Evolutionary conservation across 2,329 filamentous ascomycete species (phyloP), one percentile per base, ranked within the genome.

Genomic region (Colletotrichum abscissum): DNA sequence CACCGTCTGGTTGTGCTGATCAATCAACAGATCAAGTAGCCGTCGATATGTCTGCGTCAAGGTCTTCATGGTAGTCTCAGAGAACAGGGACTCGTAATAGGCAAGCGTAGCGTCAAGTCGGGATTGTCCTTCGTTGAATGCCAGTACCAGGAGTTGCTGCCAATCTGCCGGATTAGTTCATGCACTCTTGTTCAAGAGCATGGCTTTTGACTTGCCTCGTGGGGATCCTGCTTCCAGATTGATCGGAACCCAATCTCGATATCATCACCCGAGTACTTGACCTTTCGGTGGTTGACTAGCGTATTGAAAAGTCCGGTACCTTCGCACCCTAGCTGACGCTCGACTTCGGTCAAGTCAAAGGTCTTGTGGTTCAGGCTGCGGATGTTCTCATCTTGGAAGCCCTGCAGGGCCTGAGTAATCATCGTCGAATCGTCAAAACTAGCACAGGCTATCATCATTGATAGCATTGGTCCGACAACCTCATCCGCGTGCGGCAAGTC

Each of bases 181-280:
- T 26, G 58, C 38, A 1, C 16, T n/a, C 8, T 4, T 24, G 26
- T 22, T 9, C 0, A 38, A 14, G 24, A 4, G 4, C 11, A 14
- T 7, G 2, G 8, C 11, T 6, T 56, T 7, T 8, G 0, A 5
- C 38, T 63, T 54, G 68, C 69, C 49, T 72, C 69, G n/a, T 72
- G 69, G 9, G 69, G 69, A 35, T 72, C 69, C 5, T 72, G 69
- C 19, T 72, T 69, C 69, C 69, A 69, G 7, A 63, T 42, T 1
- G 69, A 69, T 1, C 54, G 65, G 14, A 63, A 72, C 2, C 54
- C 58, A 0, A 57, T 52, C 8, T 52, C 52, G 7, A 24, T 2
- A 12, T 22, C 5, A 0, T 22, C 38, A 22, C 30, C 58, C 0
- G 55, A 63, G 28, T 64, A 72, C 54, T 55, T 69, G 26, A 64